These are phyloP conservation scores for Anastatica hierochuntica DNA, from an alignment of 345 rosid species.

Conservation along the genomic window DNA sequence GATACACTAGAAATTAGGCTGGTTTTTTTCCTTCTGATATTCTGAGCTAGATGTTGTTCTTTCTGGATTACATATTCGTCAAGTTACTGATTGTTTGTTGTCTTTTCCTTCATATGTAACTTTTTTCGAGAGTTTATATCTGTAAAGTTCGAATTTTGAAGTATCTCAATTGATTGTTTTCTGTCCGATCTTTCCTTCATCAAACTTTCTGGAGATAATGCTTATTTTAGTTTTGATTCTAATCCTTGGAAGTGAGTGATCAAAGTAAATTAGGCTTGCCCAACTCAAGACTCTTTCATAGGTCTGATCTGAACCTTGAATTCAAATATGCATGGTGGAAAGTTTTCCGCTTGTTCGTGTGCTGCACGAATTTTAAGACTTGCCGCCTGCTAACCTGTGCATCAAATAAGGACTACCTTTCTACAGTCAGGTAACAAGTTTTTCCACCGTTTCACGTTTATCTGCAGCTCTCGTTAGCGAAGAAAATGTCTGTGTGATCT, in stretches of 20 bases:
- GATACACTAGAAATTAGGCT: no score
- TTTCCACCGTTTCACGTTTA: neutral
- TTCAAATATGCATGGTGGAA: neutral
- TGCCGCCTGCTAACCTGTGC: no score
- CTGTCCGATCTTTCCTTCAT: neutral
- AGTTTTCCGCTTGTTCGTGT: neutral
- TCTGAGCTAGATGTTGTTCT: no score
- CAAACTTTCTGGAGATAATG: neutral
- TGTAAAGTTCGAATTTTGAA: neutral
- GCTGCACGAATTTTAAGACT: neutral
- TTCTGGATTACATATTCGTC: constrained; percentile 15
- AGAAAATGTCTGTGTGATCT: neutral
- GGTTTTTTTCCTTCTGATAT: no score
- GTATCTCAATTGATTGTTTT: neutral
- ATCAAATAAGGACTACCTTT: constrained; percentile 1
- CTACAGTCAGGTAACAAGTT: constrained; percentile 10
- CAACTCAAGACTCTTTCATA: constrained; percentile 7
- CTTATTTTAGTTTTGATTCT: neutral
- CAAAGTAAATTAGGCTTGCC: neutral
- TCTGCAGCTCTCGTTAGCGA: neutral
- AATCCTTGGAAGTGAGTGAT: neutral
- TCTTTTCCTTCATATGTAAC: constrained; percentile 8
- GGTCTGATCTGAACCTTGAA: no score
- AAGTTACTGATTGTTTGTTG: constrained; percentile 12
- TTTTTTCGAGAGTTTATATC: neutral